Conservation (phyloP, 371 early-diverging fungal species). For the Apophysomyces elegans region DNA sequence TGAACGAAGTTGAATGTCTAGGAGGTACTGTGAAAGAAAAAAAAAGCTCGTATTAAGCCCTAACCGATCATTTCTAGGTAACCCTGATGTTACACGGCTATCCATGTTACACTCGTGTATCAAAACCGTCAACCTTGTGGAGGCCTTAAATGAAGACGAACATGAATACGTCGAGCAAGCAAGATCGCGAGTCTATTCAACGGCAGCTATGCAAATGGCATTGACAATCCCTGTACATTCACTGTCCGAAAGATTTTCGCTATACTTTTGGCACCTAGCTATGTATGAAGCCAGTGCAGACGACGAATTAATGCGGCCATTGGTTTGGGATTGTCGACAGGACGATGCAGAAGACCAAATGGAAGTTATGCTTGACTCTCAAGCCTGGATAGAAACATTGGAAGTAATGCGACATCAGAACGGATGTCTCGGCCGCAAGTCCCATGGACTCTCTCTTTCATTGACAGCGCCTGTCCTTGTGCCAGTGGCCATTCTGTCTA, state of each 20-base stretch:
- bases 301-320: slow-evolving; percentile 29
- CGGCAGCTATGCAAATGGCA: slow-evolving; percentile 43
- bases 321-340: slow-evolving; percentile 31
- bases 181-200: slow-evolving; percentile 43
- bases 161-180: slow-evolving; percentile 20
- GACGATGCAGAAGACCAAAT: slow-evolving; percentile 26
- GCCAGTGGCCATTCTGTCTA: slow-evolving; percentile 40
- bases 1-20: slow-evolving; percentile 41
- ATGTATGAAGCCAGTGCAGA: slow-evolving; percentile 21
- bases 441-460: slow-evolving; percentile 22
- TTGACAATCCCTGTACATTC: slow-evolving; percentile 19
- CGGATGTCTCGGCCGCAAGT: background rate
- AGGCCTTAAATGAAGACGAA: slow-evolving; percentile 36
- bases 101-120: slow-evolving; percentile 39
- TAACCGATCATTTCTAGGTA: slow-evolving; percentile 12
- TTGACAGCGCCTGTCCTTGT: slow-evolving; percentile 39
- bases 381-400: slow-evolving; percentile 36
- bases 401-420: slow-evolving; percentile 28
- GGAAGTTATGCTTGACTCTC: slow-evolving; percentile 28
- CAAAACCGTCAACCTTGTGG: slow-evolving; percentile 45
- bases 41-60: background rate
- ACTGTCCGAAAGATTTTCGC: slow-evolving; percentile 22
- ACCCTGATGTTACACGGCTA: slow-evolving; percentile 25
- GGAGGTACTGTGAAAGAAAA: slow-evolving; percentile 25
- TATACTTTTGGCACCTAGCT: slow-evolving; percentile 37